These are phyloP conservation scores for Triangularia setosa DNA, from an alignment of 2,329 filamentous ascomycete species.

Conservation along the genomic window DNA sequence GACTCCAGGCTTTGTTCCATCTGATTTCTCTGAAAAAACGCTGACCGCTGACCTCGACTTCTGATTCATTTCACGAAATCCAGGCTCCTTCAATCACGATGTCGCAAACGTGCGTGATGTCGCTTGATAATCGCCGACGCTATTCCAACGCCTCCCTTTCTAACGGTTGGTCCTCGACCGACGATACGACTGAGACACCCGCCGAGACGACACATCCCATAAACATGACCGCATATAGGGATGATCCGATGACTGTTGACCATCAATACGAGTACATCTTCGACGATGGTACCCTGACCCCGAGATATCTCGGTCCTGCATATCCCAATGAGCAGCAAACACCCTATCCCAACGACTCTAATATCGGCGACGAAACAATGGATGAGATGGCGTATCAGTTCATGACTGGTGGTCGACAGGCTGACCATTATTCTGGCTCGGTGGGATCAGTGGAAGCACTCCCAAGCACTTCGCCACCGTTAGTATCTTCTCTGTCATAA, in stretches of 20 bases:
- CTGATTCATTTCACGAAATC: neutral
- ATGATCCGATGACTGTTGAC: neutral
- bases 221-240: neutral
- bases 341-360: neutral
- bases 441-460: neutral
- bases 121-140: neutral
- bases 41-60: neutral
- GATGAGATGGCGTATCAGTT: neutral
- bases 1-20: neutral
- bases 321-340: neutral
- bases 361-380: neutral
- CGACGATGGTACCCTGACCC: neutral
- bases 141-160: neutral
- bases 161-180: neutral
- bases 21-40: neutral
- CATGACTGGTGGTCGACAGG: neutral
- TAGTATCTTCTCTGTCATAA: neutral
- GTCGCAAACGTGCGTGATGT: neutral
- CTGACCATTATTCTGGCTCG: neutral
- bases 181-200: neutral
- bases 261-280: too few species aligned
- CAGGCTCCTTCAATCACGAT: neutral
- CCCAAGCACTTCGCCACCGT: neutral
- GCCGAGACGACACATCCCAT: neutral
- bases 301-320: neutral